Evolutionary conservation across 192 early-diverging fungal species (phyloP).

Genomic region (Allomyces macrogynus): DNA sequence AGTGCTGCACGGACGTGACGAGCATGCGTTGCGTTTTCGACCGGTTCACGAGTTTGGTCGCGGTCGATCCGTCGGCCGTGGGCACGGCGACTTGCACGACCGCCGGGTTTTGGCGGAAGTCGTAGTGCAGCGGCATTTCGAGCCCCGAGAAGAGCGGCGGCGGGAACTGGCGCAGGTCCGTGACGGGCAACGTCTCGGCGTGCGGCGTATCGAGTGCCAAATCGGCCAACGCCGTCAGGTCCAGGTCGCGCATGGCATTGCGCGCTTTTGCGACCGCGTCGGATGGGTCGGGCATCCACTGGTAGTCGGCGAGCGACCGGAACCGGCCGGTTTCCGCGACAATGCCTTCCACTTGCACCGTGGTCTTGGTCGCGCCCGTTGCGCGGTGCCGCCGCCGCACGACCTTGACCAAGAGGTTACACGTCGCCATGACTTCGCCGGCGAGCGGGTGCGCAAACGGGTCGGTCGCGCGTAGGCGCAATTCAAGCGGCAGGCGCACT

Average conservation of each 20-base stretch:
- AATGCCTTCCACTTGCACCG: not conserved
- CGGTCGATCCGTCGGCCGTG: not conserved
- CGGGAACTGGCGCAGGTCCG: not conserved
- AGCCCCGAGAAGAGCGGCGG: not conserved
- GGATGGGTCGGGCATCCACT: not conserved
- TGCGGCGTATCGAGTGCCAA: no score
- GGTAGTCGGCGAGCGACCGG: not conserved
- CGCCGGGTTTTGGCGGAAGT: not conserved
- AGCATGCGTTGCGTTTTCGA: not conserved
- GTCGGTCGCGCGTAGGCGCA: not conserved
- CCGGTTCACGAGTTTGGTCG: not conserved
- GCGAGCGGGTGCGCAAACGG: not conserved
- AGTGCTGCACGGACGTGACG: not conserved
- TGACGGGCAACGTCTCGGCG: not conserved
- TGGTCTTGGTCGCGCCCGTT: not conserved
- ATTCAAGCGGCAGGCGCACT: not conserved
- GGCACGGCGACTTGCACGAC: not conserved
- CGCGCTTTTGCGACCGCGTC: not conserved
- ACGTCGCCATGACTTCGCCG: not conserved
- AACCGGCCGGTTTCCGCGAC: not conserved
- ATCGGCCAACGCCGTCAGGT: no score
- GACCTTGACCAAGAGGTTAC: not conserved
- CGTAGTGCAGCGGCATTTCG: constrained; percentile 1
- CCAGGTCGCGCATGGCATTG: no score
- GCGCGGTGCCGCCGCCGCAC: not conserved